Evolutionary conservation across 495 filamentous ascomycete genomes (phyloP).

Genomic region (Melanomma pulvis-pyrius): DNA sequence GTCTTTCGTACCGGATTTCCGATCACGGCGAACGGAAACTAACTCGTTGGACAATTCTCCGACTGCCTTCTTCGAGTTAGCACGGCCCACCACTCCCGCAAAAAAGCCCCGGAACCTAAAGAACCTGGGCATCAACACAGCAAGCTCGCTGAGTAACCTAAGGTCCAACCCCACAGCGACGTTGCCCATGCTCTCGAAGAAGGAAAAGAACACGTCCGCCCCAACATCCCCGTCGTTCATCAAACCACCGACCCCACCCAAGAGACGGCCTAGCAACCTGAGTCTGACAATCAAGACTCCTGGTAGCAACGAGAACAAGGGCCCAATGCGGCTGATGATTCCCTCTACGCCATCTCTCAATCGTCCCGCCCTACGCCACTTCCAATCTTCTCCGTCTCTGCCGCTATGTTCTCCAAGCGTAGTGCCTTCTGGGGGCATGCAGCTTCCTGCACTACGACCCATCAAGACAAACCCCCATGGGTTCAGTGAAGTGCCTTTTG

Average conservation of each 20-base stretch:
- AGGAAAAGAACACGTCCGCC: conserved; percentile 62
- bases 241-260: conserved; percentile 69
- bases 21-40: conserved; percentile 30
- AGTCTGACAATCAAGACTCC: conserved; percentile 72
- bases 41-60: conserved; percentile 15
- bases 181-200: conserved; percentile 48
- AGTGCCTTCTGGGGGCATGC: conserved; percentile 66
- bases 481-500: conserved; percentile 41
- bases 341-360: conserved; percentile 47
- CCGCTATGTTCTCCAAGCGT: conserved; percentile 61
- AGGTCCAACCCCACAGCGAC: conserved; percentile 57
- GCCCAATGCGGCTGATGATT: conserved; percentile 40
- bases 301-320: conserved; percentile 41
- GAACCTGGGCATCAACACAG: conserved; percentile 85
- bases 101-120: conserved; percentile 87
- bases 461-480: conserved; percentile 37
- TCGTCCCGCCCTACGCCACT: conserved; percentile 57
- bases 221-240: conserved; percentile 82
- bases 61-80: conserved; percentile 46
- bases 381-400: conserved; percentile 70
- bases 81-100: conserved; percentile 62
- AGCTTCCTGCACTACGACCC: conserved; percentile 57
- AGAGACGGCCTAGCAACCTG: conserved; percentile 77
- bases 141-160: conserved; percentile 52
- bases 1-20: conserved; percentile 36